Conservation (phyloP, 306 rosid genomes). For the Malus orientalis region DNA sequence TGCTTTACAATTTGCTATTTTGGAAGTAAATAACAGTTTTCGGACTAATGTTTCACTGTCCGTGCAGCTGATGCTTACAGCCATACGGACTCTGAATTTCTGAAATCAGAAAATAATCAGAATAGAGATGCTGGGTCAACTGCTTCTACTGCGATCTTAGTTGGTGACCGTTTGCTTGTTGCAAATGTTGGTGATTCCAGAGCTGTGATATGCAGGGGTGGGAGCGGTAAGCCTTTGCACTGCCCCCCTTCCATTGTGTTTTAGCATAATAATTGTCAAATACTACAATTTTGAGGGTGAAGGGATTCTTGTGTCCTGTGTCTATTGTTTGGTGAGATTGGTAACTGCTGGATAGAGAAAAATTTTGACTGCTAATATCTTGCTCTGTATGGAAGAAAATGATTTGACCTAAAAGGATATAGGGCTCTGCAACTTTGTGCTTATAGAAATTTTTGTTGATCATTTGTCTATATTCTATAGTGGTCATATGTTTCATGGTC, state of each 20-base stretch:
- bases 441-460: not conserved
- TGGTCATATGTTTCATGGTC: constrained; percentile 7
- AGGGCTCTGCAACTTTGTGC: constrained; percentile 4
- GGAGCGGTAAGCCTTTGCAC: constrained; percentile 50
- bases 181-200: constrained; percentile 97
- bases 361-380: not conserved
- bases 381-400: not conserved
- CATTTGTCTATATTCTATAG: not conserved
- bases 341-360: not conserved
- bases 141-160: constrained; percentile 94
- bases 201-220: constrained; percentile 90
- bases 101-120: constrained; percentile 80
- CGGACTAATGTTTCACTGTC: constrained; percentile 5
- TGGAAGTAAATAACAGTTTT: not conserved
- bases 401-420: not conserved
- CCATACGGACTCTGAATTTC: constrained; percentile 83
- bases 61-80: constrained; percentile 83
- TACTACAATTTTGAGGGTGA: not conserved
- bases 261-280: not conserved
- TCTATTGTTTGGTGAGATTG: not conserved
- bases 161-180: constrained; percentile 91
- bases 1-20: constrained; percentile 11
- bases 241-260: not conserved
- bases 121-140: constrained; percentile 96
- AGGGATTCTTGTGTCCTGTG: not conserved